Evolutionary conservation across 2,329 filamentous ascomycete genomes (phyloP).

Genomic region (Trichoderma gracile): DNA sequence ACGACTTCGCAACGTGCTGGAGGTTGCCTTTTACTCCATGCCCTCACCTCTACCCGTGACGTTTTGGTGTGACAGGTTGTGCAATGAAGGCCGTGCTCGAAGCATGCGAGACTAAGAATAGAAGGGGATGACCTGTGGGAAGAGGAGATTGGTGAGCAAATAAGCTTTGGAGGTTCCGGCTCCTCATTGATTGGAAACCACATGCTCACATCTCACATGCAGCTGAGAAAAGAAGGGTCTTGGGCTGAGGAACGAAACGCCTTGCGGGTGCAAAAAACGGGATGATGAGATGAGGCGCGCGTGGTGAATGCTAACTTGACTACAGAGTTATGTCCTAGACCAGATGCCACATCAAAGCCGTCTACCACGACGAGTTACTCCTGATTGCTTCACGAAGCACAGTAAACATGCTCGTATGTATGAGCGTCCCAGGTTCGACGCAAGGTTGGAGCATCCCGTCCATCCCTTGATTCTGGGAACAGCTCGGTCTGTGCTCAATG

Average conservation of each 20-base stretch:
- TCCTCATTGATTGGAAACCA: slow-evolving; percentile 10
- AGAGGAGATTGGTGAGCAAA: slow-evolving; percentile 19
- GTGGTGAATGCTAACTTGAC: neutral
- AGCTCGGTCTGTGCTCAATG: neutral
- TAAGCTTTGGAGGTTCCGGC: slow-evolving; percentile 4
- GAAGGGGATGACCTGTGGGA: slow-evolving; percentile 2
- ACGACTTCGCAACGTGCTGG: neutral
- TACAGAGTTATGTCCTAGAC: neutral
- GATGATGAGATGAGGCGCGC: too few species aligned
- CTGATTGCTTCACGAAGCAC: neutral
- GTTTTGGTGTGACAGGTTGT: neutral
- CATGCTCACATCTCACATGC: slow-evolving; percentile 21
- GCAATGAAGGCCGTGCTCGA: neutral
- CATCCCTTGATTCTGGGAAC: neutral
- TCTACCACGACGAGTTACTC: neutral
- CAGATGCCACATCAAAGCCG: neutral
- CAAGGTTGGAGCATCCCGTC: neutral
- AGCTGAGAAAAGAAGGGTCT: neutral
- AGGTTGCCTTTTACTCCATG: neutral
- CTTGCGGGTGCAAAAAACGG: neutral
- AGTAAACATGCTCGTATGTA: neutral
- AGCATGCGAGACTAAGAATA: slow-evolving; percentile 16
- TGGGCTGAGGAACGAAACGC: slow-evolving; percentile 8
- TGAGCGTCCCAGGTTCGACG: neutral
- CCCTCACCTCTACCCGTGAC: neutral